phyloP scores from a whole-genome alignment of 2,329 filamentous ascomycete genomes.

The Beauveria sp. region DNA sequence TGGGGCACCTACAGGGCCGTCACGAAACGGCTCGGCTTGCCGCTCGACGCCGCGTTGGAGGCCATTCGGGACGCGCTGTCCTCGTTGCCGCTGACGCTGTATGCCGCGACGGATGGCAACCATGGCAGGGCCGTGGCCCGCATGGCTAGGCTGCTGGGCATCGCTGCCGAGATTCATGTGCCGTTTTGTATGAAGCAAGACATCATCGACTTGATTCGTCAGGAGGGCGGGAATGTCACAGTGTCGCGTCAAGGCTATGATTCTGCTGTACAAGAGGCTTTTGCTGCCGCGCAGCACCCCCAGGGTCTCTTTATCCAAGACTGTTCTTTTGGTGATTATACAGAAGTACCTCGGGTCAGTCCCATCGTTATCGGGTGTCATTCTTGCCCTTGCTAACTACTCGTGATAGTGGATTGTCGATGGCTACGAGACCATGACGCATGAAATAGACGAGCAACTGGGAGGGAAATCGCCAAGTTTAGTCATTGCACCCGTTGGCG shows the following conservation, averaged over 20 bases:
- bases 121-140: conserved; percentile 65
- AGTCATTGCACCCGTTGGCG: conserved; percentile 58
- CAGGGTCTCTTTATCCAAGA: conserved; percentile 57
- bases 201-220: conserved; percentile 46
- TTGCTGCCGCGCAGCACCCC: conserved; percentile 29
- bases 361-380: neutral
- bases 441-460: conserved; percentile 57
- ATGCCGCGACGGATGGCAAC: conserved; percentile 68
- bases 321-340: conserved; percentile 58
- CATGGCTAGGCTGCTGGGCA: conserved; percentile 53
- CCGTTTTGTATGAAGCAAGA: conserved; percentile 47
- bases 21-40: conserved; percentile 33
- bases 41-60: conserved; percentile 33
- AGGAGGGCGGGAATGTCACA: conserved; percentile 55
- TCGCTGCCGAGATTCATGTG: conserved; percentile 54
- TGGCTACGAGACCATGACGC: conserved; percentile 67
- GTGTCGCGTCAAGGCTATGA: conserved; percentile 57
- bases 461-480: conserved; percentile 31
- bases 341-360: conserved; percentile 51
- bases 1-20: conserved; percentile 62
- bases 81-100: conserved; percentile 32
- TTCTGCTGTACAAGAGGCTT: conserved; percentile 44
- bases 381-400: neutral
- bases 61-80: conserved; percentile 29
- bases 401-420: conserved; percentile 59